Conservation (phyloP, 768 basidiomycete genomes). For the Boletus rubescentipes region DNA sequence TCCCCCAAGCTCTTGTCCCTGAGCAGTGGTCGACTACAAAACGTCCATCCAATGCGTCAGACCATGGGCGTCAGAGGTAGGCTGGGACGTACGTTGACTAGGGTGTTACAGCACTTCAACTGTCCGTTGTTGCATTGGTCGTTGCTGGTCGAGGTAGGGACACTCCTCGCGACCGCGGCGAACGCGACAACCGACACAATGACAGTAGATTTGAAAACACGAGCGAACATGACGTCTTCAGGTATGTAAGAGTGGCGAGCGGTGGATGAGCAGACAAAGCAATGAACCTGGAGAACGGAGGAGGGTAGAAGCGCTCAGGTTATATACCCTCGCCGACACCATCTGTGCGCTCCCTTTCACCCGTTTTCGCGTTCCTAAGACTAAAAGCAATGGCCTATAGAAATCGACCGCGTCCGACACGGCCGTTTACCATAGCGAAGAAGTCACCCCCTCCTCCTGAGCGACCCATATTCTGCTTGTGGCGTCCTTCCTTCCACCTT, state of each 20-base stretch:
- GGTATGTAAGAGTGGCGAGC: background rate
- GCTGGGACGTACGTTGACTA: background rate
- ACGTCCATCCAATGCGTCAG: background rate
- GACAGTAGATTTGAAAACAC: constrained; percentile 11
- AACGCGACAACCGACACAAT: constrained; percentile 8
- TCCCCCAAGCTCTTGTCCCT: background rate
- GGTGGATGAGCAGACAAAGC: background rate
- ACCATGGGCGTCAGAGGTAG: background rate
- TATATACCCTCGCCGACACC: constrained; percentile 15
- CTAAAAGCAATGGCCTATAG: background rate
- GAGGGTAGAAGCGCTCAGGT: background rate
- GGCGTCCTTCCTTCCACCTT: constrained; percentile 8
- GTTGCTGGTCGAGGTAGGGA: background rate
- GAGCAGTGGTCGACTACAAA: background rate
- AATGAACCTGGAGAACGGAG: background rate
- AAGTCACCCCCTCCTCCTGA: background rate
- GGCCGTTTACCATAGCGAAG: constrained; percentile 8
- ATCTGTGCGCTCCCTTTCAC: background rate
- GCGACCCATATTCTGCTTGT: background rate
- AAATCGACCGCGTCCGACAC: background rate
- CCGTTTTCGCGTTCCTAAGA: background rate
- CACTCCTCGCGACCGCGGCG: constrained; percentile 1
- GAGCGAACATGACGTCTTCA: constrained; percentile 13
- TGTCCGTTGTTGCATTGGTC: constrained; percentile 11
- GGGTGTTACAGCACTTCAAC: constrained; percentile 9